Base-by-base conservation (phyloP, 2,329 filamentous ascomycete genomes). In the Penicillium italicum region DNA sequence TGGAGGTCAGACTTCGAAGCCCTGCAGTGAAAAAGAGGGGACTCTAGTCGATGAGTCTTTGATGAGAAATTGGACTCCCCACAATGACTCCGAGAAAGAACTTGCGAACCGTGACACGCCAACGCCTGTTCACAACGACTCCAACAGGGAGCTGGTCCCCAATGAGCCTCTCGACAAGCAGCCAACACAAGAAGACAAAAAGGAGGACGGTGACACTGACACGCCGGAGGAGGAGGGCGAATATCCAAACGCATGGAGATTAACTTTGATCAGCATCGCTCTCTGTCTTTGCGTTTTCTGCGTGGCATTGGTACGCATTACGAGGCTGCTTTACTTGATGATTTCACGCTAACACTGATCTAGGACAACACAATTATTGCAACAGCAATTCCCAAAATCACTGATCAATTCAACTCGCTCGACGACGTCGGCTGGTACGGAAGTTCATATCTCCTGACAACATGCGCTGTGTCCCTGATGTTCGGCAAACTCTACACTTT, bases 401-500 rank as follows among this genome's bases (percentile, higher is more conserved):
- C 78, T 0, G 72, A 78, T 58, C 66, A 78, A 31, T 80, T 80
- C 61, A 66, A 79, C 34, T 75, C 76, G 4, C 66, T 78, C 34
- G 66, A 71, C 5, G 77, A 80, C 53, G 72, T 80, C 7, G 76
- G 76, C 31, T 80, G 79, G 78, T 80, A 80, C 57, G 75, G 75
- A 28, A 75, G 72, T 41, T 68, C 75, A 3, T 78, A 78, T 57
- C 64, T 78, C 8, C 64, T 80, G 22, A 77, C 76, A 1, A 72
- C 69, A 5, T 74, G 73, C 56, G 69, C 74, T 4, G 72, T 79
- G 51, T 73, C 74, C 34, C 63, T 78, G 18, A 66, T 72, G 6
- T 77, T 76, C 45, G 78, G 77, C 28, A 74, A 74, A 59, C 53
- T 78, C 1, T 78, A 77, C 63, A 74, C 69, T 0, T 74, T 76